A percentile compares a stretch with the other conserved stretches of the same genome.
Conservation (phyloP, 2,329 filamentous ascomycete species). For the Paecilomyces niveus region DNA sequence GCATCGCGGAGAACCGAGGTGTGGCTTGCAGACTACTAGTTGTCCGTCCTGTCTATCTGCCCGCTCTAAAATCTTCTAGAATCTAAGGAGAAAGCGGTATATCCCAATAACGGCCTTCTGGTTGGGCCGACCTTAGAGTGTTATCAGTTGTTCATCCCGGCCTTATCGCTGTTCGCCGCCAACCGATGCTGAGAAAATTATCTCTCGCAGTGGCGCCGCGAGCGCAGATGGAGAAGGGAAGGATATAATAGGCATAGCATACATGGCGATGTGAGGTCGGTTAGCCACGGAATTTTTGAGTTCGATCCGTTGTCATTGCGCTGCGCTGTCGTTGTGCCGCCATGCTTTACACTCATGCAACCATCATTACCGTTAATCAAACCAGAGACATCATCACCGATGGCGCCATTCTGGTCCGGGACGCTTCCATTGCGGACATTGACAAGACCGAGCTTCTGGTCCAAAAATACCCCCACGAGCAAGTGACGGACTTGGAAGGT, state of each 20-base stretch:
- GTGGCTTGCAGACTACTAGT: not conserved
- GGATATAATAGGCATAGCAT: not conserved
- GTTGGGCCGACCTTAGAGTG: not conserved
- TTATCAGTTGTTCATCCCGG: not conserved
- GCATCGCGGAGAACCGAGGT: not conserved
- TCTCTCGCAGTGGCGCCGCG: not conserved
- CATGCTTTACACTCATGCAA: conserved; percentile 44
- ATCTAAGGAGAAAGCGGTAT: not conserved
- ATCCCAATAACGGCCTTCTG: not conserved
- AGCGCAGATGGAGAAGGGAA: not conserved
- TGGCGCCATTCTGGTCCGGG: conserved; percentile 39
- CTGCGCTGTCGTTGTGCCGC: not conserved
- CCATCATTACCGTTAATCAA: conserved; percentile 46
- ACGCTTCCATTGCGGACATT: conserved; percentile 36
- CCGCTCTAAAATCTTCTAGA: not conserved
- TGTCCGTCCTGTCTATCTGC: not conserved
- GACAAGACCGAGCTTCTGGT: conserved; percentile 32
- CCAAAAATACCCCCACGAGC: conserved; percentile 21
- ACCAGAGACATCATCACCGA: conserved; percentile 40
- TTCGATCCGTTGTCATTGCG: no score
- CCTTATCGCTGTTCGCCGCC: not conserved
- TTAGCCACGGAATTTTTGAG: not conserved
- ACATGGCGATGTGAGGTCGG: not conserved
- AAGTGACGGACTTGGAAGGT: conserved; percentile 29
- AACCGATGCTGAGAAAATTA: not conserved